phyloP scores from a whole-genome alignment of 345 rosid genomes.

The Crucihimalaya himalaica region DNA sequence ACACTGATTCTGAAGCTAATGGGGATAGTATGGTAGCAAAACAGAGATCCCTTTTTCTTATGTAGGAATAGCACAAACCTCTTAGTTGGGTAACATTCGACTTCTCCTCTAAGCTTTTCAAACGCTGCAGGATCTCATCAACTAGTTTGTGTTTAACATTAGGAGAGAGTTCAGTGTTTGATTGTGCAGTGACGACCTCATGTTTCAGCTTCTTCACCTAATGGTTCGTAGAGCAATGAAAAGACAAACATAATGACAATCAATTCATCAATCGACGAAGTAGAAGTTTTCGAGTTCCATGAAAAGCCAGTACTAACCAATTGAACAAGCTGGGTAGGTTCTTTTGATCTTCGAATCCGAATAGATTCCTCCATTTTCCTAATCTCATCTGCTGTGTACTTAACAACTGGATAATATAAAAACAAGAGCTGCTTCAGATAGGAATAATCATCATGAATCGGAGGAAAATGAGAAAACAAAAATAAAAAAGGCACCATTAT shows the following conservation, averaged over 20 bases:
- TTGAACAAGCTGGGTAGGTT: constrained; percentile 61
- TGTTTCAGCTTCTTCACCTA: constrained; percentile 68
- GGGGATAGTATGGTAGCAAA: constrained; percentile 4
- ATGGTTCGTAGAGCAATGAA: neutral
- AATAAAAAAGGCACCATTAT: constrained; percentile 38
- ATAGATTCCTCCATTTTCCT: constrained; percentile 84
- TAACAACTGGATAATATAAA: constrained; percentile 50
- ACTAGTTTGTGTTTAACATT: constrained; percentile 57
- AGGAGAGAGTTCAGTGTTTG: constrained; percentile 50
- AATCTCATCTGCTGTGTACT: constrained; percentile 81
- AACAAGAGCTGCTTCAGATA: constrained; percentile 6
- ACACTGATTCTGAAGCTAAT: constrained; percentile 13
- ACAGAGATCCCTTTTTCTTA: neutral
- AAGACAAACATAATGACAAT: neutral
- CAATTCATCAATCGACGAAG: neutral
- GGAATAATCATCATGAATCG: neutral
- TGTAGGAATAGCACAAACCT: constrained; percentile 52
- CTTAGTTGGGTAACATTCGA: constrained; percentile 52
- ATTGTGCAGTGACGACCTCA: constrained; percentile 46
- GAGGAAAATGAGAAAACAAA: neutral
- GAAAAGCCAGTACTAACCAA: constrained; percentile 48
- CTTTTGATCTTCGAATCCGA: constrained; percentile 76
- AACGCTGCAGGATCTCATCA: constrained; percentile 66
- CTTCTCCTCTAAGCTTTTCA: constrained; percentile 51
- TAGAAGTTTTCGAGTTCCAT: neutral